Evolutionary conservation across 805 yeast species (phyloP), one percentile per base, ranked within the genome.

Genomic region (Scheffersomyces ergatensis): DNA sequence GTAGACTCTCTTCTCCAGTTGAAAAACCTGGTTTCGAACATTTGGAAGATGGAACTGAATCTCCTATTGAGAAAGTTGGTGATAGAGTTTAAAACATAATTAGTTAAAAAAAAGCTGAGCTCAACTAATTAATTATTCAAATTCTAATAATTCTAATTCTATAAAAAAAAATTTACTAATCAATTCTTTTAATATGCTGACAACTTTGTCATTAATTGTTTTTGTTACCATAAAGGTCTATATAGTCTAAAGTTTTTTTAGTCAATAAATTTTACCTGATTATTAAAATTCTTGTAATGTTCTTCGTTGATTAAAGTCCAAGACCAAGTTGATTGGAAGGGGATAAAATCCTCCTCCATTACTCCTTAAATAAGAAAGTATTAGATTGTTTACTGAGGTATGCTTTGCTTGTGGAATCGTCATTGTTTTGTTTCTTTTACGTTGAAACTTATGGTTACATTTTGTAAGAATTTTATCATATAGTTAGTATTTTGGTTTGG

Each of bases 381-480:
- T 51, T 62, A 62, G 42, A 62, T 62, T 40, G 66, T 62, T 8
- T 61, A 48, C 51, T 58, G 63, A 39, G 58, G 65, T 46, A 44
- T 54, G 17, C 40, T 60, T n/a, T 33, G 53, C 49, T 3, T 51
- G 50, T 26, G 64, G 60, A 39, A 42, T 57, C 25, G 34, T 46
- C n/a, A 40, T 60, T 25, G 54, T 55, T 29, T 47, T 47, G n/a
- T 40, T 52, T 62, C 51, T 47, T 51, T 37, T 62, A 49, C 43
- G 55, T 56, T 12, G 67, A 62, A 44, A 62, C 68, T 12, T 51
- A 57, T 15, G 67, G 67, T n/a, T 55, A 55, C 50, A 55, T 65
- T 6, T 59, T 62, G 49, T 66, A 62, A 43, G 67, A 62, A 38
- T 64, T n/a, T n/a, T n/a, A n/a, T n/a, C n/a, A n/a, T n/a, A n/a